Evolutionary conservation across 331 rosid genomes (phyloP).

Genomic region (Malus hybrid): DNA sequence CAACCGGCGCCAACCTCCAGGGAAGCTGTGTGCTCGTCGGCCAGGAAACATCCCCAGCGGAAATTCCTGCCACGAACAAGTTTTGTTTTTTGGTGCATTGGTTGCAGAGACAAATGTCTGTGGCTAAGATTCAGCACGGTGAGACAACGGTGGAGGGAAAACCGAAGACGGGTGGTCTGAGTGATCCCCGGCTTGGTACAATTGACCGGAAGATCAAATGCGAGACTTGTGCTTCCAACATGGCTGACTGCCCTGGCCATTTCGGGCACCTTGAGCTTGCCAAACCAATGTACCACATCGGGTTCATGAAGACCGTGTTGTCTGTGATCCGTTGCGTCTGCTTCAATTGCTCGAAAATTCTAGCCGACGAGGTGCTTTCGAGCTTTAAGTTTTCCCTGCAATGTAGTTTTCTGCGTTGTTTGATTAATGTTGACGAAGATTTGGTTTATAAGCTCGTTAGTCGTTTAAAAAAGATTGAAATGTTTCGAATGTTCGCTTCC

Average conservation of each 20-base stretch:
- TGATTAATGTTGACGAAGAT: not conserved
- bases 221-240: constrained; percentile 80
- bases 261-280: constrained; percentile 98
- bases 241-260: constrained; percentile 97
- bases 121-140: constrained; percentile 75
- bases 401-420: not conserved
- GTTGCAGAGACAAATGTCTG: constrained; percentile 93
- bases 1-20: no score
- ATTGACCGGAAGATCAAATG: constrained; percentile 87
- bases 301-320: constrained; percentile 81
- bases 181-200: constrained; percentile 88
- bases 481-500: not conserved
- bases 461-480: not conserved
- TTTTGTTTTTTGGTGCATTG: not conserved
- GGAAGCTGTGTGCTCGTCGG: no score
- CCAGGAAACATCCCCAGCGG: no score
- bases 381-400: not conserved
- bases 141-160: constrained; percentile 84
- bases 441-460: not conserved
- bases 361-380: constrained; percentile 62
- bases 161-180: constrained; percentile 75
- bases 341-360: constrained; percentile 86
- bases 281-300: constrained; percentile 93
- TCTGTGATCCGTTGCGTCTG: constrained; percentile 80
- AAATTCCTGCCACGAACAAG: no score